These are phyloP conservation scores for Pascua sp. DNA, from an alignment of 1,284 basidiomycete species.

Conservation along the genomic window DNA sequence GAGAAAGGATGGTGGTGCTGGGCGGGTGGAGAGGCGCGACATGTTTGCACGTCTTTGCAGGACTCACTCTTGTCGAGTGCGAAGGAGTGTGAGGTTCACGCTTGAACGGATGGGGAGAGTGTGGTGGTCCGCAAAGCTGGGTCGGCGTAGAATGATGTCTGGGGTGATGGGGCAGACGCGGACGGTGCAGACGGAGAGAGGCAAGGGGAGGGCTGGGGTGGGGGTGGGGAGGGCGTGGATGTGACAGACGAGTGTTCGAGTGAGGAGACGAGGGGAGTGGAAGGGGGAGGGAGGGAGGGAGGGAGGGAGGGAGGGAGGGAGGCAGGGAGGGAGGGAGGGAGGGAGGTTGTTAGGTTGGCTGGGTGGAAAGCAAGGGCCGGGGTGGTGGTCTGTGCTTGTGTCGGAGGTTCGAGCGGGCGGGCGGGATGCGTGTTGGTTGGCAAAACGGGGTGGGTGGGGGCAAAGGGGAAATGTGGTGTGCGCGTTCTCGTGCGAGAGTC, in stretches of 20 bases:
- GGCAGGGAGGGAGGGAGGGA: no score
- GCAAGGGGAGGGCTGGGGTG: background rate
- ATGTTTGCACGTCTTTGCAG: no score
- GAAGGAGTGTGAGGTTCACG: no score
- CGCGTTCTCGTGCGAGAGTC: no score
- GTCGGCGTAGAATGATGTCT: background rate
- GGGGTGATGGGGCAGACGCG: background rate
- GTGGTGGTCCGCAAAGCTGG: background rate
- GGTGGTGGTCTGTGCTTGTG: background rate
- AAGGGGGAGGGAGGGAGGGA: no score
- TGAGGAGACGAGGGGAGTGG: background rate
- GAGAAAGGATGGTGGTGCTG: no score
- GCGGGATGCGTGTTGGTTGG: background rate
- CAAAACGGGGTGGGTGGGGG: no score
- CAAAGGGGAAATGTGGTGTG: no score
- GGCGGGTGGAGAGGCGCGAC: no score
- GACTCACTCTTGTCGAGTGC: no score
- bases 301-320: no score
- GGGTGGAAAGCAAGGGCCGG: background rate
- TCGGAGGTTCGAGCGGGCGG: background rate
- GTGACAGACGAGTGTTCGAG: background rate
- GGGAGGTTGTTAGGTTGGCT: background rate
- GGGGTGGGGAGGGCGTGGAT: background rate
- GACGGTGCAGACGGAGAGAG: background rate
- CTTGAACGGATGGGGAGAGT: no score